phyloP scores from a whole-genome alignment of 257 asterid genomes.

The Solanum etuberosum region DNA sequence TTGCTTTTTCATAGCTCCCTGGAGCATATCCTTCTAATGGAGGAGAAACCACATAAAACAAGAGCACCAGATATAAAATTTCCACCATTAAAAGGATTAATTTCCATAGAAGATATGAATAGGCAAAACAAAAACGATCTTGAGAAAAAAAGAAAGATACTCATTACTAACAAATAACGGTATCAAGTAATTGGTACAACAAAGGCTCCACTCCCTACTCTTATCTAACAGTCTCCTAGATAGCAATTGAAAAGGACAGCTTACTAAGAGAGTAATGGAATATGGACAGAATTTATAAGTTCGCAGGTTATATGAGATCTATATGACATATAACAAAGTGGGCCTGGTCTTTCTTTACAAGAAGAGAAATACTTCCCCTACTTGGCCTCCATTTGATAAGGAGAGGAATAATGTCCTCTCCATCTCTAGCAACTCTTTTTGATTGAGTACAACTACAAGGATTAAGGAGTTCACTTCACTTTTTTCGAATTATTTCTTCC shows the following conservation, averaged over 20 bases:
- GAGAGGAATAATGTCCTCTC: neutral
- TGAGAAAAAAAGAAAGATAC: neutral
- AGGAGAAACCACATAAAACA: neutral
- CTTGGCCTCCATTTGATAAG: neutral
- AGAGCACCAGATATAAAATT: neutral
- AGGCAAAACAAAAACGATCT: neutral
- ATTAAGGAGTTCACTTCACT: neutral
- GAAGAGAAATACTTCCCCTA: neutral
- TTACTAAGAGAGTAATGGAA: neutral
- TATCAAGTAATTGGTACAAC: neutral
- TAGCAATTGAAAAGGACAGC: neutral
- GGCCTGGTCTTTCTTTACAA: neutral
- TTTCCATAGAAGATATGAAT: neutral
- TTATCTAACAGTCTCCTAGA: neutral
- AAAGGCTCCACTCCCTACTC: neutral
- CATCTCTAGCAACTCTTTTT: neutral
- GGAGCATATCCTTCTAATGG: slow-evolving; percentile 28
- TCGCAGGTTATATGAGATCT: neutral
- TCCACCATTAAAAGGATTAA: neutral
- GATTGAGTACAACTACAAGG: neutral
- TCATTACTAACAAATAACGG: neutral
- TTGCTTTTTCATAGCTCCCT: slow-evolving; percentile 79
- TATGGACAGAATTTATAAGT: neutral
- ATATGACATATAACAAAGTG: neutral
- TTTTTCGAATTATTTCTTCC: neutral